phyloP scores from a whole-genome alignment of 257 asterid species.

The Penstemon davidsonii region DNA sequence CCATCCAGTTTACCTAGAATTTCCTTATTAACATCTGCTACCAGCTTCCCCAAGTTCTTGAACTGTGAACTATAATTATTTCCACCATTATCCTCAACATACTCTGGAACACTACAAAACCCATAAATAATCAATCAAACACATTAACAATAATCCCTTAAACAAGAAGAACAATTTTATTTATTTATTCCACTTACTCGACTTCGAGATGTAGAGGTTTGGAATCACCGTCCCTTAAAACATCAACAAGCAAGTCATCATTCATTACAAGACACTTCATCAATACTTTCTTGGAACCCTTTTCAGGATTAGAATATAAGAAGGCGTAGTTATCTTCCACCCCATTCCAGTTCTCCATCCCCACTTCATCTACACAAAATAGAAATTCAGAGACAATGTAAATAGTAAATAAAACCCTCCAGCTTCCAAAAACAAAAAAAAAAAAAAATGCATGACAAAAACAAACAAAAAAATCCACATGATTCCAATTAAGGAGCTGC shows the following conservation, averaged over 20 bases:
- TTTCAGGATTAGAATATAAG: conserved; percentile 61
- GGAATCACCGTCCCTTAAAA: conserved; percentile 60
- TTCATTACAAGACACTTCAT: conserved; percentile 75
- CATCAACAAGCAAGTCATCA: conserved; percentile 63
- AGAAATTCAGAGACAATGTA: not conserved
- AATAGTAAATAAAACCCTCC: no score
- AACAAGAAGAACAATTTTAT: no score
- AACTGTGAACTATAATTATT: conserved; percentile 39
- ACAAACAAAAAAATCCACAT: no score
- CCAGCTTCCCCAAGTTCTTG: conserved; percentile 51
- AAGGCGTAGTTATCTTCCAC: conserved; percentile 65
- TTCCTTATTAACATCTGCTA: conserved; percentile 35
- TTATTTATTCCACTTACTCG: conserved; percentile 28
- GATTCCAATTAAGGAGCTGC: no score
- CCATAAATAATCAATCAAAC: not conserved
- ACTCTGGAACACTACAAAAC: conserved; percentile 39
- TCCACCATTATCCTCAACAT: conserved; percentile 33
- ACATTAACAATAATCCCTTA: not conserved
- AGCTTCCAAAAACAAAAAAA: no score
- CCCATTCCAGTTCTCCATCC: conserved; percentile 66
- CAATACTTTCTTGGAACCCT: conserved; percentile 57
- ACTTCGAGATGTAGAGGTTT: conserved; percentile 50
- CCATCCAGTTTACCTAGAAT: conserved; percentile 35
- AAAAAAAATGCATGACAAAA: no score
- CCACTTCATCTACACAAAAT: conserved; percentile 38